phyloP scores from a whole-genome alignment of 306 rosid genomes.

The Echinosophora koreensis region DNA sequence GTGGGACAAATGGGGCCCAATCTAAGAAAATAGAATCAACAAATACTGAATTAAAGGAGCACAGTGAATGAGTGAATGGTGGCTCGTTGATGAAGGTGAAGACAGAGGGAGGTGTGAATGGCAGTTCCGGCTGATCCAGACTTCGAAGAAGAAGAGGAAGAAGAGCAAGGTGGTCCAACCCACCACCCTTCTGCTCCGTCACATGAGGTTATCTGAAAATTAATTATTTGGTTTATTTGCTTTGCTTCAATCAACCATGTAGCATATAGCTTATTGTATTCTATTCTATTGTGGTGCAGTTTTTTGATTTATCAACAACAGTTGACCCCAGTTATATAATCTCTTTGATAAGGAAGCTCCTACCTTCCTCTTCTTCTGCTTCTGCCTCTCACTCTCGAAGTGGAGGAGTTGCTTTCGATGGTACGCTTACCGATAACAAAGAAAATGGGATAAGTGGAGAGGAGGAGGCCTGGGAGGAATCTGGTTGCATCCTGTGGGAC shows the following conservation, averaged over 20 bases:
- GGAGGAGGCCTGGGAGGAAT: conserved; percentile 81
- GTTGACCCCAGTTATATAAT: conserved; percentile 94
- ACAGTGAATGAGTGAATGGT: too few species aligned
- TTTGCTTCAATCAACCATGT: too few species aligned
- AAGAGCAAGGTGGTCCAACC: conserved; percentile 49
- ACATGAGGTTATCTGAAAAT: conserved; percentile 68
- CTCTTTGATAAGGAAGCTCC: conserved; percentile 84
- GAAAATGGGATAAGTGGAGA: conserved; percentile 31
- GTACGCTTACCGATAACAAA: conserved; percentile 6
- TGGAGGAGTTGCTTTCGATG: conserved; percentile 37
- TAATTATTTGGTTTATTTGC: too few species aligned
- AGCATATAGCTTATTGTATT: neutral
- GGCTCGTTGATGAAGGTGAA: too few species aligned
- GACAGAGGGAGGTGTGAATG: conserved; percentile 1
- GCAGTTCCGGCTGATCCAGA: conserved; percentile 52
- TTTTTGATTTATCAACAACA: conserved; percentile 87
- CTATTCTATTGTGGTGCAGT: conserved; percentile 58
- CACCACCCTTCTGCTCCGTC: conserved; percentile 79
- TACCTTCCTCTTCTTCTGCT: conserved; percentile 54
- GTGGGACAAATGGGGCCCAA: too few species aligned
- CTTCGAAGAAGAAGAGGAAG: conserved; percentile 46
- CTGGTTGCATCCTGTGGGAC: conserved; percentile 93
- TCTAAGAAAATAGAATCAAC: too few species aligned
- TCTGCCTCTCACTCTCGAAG: conserved; percentile 27
- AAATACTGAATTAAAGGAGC: too few species aligned